These are phyloP conservation scores for Lachancea lanzarotensis DNA, from an alignment of 805 yeast species.

Conservation along the genomic window DNA sequence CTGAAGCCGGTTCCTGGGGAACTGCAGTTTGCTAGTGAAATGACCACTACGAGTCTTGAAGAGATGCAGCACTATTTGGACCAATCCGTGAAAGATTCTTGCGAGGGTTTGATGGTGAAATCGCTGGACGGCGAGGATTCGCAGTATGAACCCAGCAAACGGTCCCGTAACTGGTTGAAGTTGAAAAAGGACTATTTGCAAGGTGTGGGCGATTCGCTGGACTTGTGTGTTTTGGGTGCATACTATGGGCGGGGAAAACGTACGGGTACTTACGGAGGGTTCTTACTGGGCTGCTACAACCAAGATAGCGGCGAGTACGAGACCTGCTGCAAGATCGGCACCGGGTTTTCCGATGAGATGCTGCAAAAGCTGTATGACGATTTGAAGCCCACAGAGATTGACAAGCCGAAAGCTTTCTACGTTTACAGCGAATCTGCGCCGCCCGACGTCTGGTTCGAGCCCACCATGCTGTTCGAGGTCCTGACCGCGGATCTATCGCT, in stretches of 20 bases:
- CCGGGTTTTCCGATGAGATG: constrained; percentile 89
- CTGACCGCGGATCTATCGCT: constrained; percentile 84
- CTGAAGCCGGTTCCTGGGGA: constrained; percentile 64
- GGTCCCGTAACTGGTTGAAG: constrained; percentile 93
- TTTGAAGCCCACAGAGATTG: constrained; percentile 61
- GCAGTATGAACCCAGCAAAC: constrained; percentile 86
- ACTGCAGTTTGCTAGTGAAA: constrained; percentile 70
- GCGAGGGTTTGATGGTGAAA: constrained; percentile 97
- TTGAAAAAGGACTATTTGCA: constrained; percentile 89
- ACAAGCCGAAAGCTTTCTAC: constrained; percentile 58
- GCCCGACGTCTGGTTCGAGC: constrained; percentile 96
- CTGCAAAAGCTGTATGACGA: constrained; percentile 52
- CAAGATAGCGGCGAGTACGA: constrained; percentile 89
- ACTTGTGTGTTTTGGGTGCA: constrained; percentile 89
- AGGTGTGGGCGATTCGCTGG: constrained; percentile 94
- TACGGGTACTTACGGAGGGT: constrained; percentile 94
- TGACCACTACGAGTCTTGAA: constrained; percentile 60
- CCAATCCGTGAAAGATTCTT: constrained; percentile 78
- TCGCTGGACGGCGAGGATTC: constrained; percentile 76
- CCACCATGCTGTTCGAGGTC: constrained; percentile 77
- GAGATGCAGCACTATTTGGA: constrained; percentile 83
- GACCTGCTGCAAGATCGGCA: constrained; percentile 94
- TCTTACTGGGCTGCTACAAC: constrained; percentile 82
- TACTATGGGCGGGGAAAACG: constrained; percentile 91
- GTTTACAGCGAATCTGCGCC: constrained; percentile 64